Conservation (phyloP, 192 early-diverging fungal genomes). For the Backusella morwellensis region DNA sequence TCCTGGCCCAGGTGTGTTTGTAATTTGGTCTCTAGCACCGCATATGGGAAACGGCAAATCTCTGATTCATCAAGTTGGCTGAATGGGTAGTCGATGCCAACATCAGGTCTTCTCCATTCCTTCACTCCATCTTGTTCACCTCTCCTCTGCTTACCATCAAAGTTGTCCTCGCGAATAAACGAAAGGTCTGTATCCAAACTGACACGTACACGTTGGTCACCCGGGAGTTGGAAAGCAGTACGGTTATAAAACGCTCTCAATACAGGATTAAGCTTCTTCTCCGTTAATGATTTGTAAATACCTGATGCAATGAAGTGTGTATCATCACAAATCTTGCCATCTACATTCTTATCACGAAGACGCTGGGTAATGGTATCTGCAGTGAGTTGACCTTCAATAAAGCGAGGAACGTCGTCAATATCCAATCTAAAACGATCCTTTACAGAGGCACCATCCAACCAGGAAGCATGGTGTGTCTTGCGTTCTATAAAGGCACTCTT, state of each 20-base stretch:
- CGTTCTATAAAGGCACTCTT: conserved; percentile 33
- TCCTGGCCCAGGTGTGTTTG: conserved; percentile 53
- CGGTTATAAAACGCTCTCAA: conserved; percentile 35
- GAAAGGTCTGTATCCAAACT: conserved; percentile 93
- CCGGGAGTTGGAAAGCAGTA: conserved; percentile 47
- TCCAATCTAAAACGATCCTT: conserved; percentile 37
- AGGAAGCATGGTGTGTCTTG: conserved; percentile 36
- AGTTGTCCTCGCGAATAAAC: conserved; percentile 91
- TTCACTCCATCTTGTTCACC: conserved; percentile 61
- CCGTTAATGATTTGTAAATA: conserved; percentile 27
- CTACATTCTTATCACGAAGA: conserved; percentile 63
- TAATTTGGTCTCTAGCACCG: conserved; percentile 35
- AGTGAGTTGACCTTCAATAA: conserved; percentile 15
- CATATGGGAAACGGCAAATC: conserved; percentile 37
- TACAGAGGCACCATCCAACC: conserved; percentile 36
- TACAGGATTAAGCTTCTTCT: conserved; percentile 29
- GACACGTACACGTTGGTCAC: conserved; percentile 81
- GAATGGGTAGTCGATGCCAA: conserved; percentile 77
- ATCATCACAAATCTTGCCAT: conserved; percentile 64
- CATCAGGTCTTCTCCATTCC: conserved; percentile 93
- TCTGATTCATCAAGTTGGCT: conserved; percentile 35
- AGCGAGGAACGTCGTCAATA: conserved; percentile 20
- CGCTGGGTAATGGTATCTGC: conserved; percentile 60
- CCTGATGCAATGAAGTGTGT: conserved; percentile 31
- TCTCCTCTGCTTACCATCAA: conserved; percentile 58